Conservation (phyloP, 345 rosid species). For the Arabis hirsuta region DNA sequence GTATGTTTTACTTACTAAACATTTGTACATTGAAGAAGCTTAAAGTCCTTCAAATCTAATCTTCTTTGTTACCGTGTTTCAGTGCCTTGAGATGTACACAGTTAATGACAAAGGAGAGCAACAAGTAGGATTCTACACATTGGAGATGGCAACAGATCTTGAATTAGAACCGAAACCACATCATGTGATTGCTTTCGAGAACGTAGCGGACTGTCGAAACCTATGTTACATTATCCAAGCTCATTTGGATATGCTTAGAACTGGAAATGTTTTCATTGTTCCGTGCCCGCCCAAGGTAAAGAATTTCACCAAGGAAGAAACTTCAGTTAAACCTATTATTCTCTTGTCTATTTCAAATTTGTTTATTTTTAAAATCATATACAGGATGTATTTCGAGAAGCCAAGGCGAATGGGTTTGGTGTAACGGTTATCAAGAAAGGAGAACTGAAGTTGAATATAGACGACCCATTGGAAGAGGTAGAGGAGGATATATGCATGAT, state of each 20-base stretch:
- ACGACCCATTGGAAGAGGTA: constrained; percentile 77
- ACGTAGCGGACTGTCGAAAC: constrained; percentile 71
- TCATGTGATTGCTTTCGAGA: constrained; percentile 84
- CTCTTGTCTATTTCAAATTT: neutral
- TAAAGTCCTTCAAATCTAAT: neutral
- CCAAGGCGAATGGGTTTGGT: constrained; percentile 79
- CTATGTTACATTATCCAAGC: constrained; percentile 82
- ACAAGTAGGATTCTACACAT: constrained; percentile 77
- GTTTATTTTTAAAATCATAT: constrained; percentile 2
- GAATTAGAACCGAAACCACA: constrained; percentile 86
- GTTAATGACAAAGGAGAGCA: constrained; percentile 59
- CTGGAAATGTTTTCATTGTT: constrained; percentile 79
- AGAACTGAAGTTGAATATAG: constrained; percentile 76
- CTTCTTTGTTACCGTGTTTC: constrained; percentile 26
- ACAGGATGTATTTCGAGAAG: constrained; percentile 86
- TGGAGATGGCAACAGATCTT: constrained; percentile 93
- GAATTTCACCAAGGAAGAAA: constrained; percentile 15
- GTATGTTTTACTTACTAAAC: constrained; percentile 48
- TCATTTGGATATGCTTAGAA: constrained; percentile 81
- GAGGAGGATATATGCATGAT: constrained; percentile 77
- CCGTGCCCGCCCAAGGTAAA: constrained; percentile 85
- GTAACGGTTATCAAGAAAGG: constrained; percentile 84
- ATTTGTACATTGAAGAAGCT: constrained; percentile 1
- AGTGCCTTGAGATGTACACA: constrained; percentile 91
- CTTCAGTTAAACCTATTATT: neutral